Evolutionary conservation across 148 eudicot species (phyloP).

Genomic region (Chenopodium quinoa): DNA sequence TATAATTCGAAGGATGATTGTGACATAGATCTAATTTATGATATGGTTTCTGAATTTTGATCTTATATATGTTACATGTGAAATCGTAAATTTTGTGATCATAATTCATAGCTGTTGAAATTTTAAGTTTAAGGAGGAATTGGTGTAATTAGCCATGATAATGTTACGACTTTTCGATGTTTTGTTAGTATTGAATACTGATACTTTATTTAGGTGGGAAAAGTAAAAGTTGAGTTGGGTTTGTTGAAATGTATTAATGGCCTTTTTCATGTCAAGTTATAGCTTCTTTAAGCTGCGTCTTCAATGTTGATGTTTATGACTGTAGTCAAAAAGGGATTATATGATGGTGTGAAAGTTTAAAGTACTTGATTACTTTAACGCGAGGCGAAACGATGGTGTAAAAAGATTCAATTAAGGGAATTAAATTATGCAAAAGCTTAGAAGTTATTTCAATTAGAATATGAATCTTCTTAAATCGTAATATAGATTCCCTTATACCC

Average conservation of each 20-base stretch:
- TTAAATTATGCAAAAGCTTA: background rate
- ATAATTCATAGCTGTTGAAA: background rate
- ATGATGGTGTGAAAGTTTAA: background rate
- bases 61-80: background rate
- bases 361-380: background rate
- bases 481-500: background rate
- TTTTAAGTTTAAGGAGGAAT: background rate
- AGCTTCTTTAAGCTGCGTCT: background rate
- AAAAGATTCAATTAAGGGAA: background rate
- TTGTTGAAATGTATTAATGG: background rate
- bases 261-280: background rate
- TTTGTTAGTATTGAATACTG: background rate
- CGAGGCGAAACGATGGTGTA: background rate
- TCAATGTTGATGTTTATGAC: background rate
- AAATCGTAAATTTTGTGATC: background rate
- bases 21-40: conserved; percentile 11
- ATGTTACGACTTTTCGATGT: background rate
- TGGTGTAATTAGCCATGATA: background rate
- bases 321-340: conserved; percentile 2
- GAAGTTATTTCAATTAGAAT: background rate
- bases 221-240: background rate
- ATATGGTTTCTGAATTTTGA: background rate
- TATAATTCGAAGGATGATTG: background rate
- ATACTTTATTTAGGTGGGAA: background rate
- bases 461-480: background rate